phyloP scores from a whole-genome alignment of 2,329 filamentous ascomycete genomes.

The Fusarium dlaminii region DNA sequence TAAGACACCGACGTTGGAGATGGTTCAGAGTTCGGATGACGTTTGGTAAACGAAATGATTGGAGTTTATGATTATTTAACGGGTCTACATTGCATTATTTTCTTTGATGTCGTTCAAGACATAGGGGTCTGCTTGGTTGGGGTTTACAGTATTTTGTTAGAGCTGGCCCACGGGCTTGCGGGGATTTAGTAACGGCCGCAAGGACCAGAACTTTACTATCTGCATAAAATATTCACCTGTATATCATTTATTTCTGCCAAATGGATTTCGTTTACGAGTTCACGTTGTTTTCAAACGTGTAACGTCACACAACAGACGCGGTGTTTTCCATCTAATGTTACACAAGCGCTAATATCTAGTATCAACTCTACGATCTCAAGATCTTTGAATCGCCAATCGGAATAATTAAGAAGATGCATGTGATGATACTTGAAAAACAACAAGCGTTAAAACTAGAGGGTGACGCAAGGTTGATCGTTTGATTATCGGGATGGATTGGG shows the following conservation, averaged over 20 bases:
- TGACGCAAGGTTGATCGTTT: conserved; percentile 10
- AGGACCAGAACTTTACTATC: conserved; percentile 16
- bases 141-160: conserved; percentile 2
- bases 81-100: conserved; percentile 24
- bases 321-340: background rate
- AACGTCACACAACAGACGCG: background rate
- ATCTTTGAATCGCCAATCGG: conserved; percentile 26
- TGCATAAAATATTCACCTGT: conserved; percentile 22
- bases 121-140: conserved; percentile 21
- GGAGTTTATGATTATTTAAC: conserved; percentile 4
- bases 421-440: background rate
- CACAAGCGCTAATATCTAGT: conserved; percentile 1
- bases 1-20: conserved; percentile 69
- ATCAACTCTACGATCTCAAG: conserved; percentile 2
- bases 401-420: conserved; percentile 1
- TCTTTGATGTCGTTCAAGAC: conserved; percentile 40
- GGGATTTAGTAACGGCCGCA: conserved; percentile 18
- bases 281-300: background rate
- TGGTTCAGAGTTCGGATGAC: conserved; percentile 71
- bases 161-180: conserved; percentile 10
- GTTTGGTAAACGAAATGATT: conserved; percentile 63
- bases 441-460: conserved; percentile 12
- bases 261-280: background rate
- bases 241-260: conserved; percentile 2
- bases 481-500: conserved; percentile 16